Base-by-base conservation (phyloP, 2,329 filamentous ascomycete genomes). In the Neopestalotiopsis clavispora region DNA sequence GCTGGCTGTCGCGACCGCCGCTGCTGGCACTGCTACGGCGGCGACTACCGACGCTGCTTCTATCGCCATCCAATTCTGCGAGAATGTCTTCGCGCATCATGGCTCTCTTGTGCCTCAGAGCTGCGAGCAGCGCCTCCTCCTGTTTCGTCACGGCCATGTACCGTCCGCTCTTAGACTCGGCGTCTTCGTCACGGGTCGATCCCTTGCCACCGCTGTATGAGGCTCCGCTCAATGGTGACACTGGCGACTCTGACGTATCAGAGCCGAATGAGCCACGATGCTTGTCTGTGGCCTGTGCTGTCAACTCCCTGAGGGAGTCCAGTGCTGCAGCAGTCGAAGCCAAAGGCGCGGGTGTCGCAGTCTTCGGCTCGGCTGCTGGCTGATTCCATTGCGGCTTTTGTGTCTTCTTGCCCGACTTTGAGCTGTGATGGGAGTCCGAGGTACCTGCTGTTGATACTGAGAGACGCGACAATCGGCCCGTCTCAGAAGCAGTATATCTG, bases 91-190 rank as follows among this genome's bases (percentile, higher is more conserved):
- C 83, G 2, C 85, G 84, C 84, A 88, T 87, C n/a, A 80, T 80
- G 3, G 86, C 84, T n/a, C 86, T 82, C 79, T 88, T 88, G 72
- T 85, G 83, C 9, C 87, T 83, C 57, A 90, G 80, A 2, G 87
- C 87, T 2, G 87, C 84, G 4, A 90, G 79, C 0, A 90, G 80
- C 82, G 88, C 84, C 76, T 89, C 86, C 70, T 90, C 87, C 70
- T 89, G 86, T 4, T 81, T 83, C 0, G 87, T 89, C 20, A 90
- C 86, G 1, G 86, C 85, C 84, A 89, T 89, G 67, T 89, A 80
- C 1, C 87, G 83, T 14, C 78, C 80, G 57, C 79, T 80, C 60
- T 75, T 73, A 30, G 70, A 70, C 60, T 76, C 79, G 45, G 17
- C 30, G 13, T 10, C n/a, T 23, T 59, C 42, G 30, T 60, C 56